These are phyloP conservation scores for Cladosporium sp. DNA, from an alignment of 2,329 filamentous ascomycete species.

Conservation along the genomic window DNA sequence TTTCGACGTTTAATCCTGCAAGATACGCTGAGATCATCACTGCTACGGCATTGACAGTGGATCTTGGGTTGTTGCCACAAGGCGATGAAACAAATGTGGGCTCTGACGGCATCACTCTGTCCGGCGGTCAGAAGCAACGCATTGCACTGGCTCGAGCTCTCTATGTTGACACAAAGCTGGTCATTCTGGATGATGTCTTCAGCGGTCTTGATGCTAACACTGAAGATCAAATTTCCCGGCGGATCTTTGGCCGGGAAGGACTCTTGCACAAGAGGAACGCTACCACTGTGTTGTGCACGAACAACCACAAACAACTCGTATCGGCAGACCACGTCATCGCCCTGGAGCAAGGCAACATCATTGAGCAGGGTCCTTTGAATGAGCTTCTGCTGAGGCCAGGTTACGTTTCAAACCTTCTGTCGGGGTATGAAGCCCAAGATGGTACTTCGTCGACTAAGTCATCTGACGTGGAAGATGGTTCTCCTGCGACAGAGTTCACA, in stretches of 20 bases:
- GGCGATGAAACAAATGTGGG: background rate
- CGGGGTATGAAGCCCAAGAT: background rate
- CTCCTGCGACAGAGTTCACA: background rate
- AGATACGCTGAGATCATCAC: background rate
- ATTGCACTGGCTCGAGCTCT: constrained; percentile 46
- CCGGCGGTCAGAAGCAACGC: constrained; percentile 45
- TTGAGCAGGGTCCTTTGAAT: background rate
- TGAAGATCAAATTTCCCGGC: background rate
- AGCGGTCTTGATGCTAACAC: constrained; percentile 53
- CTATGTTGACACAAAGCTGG: constrained; percentile 49
- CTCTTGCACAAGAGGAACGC: background rate
- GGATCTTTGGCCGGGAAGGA: background rate
- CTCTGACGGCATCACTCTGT: constrained; percentile 25
- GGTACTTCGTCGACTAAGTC: background rate
- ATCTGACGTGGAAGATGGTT: background rate
- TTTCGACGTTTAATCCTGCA: constrained; percentile 50
- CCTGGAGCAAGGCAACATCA: background rate
- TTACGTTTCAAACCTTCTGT: background rate
- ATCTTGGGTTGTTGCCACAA: background rate
- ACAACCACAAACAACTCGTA: background rate
- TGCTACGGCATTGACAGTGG: background rate
- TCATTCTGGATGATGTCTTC: constrained; percentile 54
- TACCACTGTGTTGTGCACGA: background rate
- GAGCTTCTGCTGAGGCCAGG: background rate
- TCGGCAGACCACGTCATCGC: background rate